A percentile compares a stretch with the other conserved stretches of the same genome.
These are phyloP conservation scores for Inonotus obliquus DNA, from an alignment of 1,284 basidiomycete species.

Conservation along the genomic window DNA sequence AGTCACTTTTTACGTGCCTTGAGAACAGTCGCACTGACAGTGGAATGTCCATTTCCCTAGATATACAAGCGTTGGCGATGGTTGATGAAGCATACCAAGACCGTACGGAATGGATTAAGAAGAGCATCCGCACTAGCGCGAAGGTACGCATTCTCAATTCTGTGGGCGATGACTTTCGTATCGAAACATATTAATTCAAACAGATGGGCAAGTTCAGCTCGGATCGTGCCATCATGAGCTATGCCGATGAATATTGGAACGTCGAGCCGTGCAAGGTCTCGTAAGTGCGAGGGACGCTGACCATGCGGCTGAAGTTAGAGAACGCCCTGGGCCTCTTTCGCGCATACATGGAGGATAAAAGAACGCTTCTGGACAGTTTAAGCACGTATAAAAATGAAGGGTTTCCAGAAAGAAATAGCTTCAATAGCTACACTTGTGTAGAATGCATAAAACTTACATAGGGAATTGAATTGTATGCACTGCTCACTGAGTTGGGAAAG, in stretches of 20 bases:
- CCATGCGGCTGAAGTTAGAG: not conserved
- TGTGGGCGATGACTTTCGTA: too few species aligned
- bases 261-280: conserved; percentile 43
- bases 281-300: not conserved
- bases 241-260: conserved; percentile 81
- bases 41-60: conserved; percentile 32
- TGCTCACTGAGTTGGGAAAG: not conserved
- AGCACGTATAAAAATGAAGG: not conserved
- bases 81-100: conserved; percentile 85
- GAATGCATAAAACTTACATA: not conserved
- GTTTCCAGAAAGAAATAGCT: not conserved
- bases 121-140: conserved; percentile 80
- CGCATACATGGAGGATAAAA: not conserved
- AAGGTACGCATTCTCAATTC: conserved; percentile 41
- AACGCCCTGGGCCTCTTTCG: not conserved
- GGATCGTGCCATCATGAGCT: conserved; percentile 86
- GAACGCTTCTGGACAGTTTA: not conserved
- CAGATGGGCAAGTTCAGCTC: conserved; percentile 95
- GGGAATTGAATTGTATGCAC: not conserved
- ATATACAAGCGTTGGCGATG: conserved; percentile 76
- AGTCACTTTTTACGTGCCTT: conserved; percentile 25
- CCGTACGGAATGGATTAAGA: conserved; percentile 83
- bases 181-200: conserved; percentile 1
- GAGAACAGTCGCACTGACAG: not conserved
- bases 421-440: not conserved